Evolutionary conservation across 331 rosid genomes (phyloP).

Genomic region (Telfairia occidentalis): DNA sequence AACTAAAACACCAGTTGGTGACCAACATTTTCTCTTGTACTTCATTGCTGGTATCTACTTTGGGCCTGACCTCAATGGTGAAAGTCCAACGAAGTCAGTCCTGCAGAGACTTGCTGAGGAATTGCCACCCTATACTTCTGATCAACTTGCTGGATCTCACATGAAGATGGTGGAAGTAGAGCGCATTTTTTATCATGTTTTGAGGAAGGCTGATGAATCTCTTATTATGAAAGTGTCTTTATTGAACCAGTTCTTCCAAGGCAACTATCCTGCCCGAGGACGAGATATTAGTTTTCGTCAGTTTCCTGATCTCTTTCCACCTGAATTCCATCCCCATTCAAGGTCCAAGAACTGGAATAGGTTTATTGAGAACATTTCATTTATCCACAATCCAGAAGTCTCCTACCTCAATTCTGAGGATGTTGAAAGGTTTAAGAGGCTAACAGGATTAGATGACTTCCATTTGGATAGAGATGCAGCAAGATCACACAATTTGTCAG

Average conservation of each 20-base stretch:
- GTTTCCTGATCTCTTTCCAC: constrained; percentile 5
- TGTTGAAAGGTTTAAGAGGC: constrained; percentile 56
- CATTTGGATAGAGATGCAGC: constrained; percentile 32
- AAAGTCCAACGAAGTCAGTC: background rate
- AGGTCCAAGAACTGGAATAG: constrained; percentile 3
- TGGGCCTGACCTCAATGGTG: constrained; percentile 5
- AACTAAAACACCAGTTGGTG: background rate
- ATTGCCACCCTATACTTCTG: constrained; percentile 4
- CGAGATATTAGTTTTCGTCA: constrained; percentile 2
- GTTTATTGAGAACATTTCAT: background rate
- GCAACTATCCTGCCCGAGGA: background rate
- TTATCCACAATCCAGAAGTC: constrained; percentile 1
- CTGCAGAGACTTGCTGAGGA: constrained; percentile 4
- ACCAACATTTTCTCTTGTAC: constrained; percentile 8
- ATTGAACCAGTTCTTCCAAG: background rate
- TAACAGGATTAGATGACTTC: constrained; percentile 45
- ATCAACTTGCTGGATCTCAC: constrained; percentile 7
- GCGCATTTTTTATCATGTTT: background rate
- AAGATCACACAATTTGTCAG: constrained; percentile 16
- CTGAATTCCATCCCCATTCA: constrained; percentile 3
- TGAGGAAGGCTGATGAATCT: constrained; percentile 11
- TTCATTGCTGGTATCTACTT: background rate
- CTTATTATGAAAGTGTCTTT: background rate
- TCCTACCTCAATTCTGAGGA: constrained; percentile 24
- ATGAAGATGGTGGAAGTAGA: constrained; percentile 10